phyloP scores from a whole-genome alignment of 2,329 filamentous ascomycete genomes.

The Phyllosticta capitalensis region DNA sequence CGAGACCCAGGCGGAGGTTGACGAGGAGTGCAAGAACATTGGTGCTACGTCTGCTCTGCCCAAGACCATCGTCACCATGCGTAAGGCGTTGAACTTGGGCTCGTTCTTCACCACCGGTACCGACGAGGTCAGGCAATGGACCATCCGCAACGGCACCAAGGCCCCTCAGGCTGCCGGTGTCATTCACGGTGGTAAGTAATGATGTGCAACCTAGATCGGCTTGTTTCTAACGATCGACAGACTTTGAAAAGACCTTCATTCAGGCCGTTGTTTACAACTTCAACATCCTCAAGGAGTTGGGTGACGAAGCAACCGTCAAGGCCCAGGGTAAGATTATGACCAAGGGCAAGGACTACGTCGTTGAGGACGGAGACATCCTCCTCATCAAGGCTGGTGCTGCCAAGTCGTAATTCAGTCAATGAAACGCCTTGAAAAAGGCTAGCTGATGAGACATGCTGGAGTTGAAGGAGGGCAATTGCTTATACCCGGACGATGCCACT shows the following conservation, averaged over 20 bases:
- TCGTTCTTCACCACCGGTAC: conserved; percentile 96
- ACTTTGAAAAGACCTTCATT: conserved; percentile 99
- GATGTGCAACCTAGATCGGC: conserved; percentile 2
- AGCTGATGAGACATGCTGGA: background rate
- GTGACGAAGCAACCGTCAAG: conserved; percentile 81
- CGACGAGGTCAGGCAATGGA: conserved; percentile 98
- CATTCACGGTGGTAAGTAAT: conserved; percentile 60
- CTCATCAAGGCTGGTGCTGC: conserved; percentile 86
- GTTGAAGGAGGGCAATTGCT: conserved; percentile 7
- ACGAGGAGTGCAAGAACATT: conserved; percentile 80
- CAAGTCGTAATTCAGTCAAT: conserved; percentile 46
- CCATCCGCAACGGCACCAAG: conserved; percentile 89
- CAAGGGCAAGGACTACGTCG: conserved; percentile 95
- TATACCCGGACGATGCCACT: conserved; percentile 11
- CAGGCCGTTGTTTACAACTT: conserved; percentile 94
- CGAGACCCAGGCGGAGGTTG: conserved; percentile 64
- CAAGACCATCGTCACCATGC: conserved; percentile 89
- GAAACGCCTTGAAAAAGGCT: background rate
- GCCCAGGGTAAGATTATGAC: conserved; percentile 95
- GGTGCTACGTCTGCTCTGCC: conserved; percentile 81
- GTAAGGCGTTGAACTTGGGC: conserved; percentile 77
- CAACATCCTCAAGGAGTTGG: conserved; percentile 67
- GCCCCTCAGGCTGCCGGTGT: conserved; percentile 96
- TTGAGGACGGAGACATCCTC: conserved; percentile 72
- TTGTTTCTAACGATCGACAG: conserved; percentile 27